These are phyloP conservation scores for Blakeslea trispora DNA, from an alignment of 371 early-diverging fungal genomes.

Conservation along the genomic window DNA sequence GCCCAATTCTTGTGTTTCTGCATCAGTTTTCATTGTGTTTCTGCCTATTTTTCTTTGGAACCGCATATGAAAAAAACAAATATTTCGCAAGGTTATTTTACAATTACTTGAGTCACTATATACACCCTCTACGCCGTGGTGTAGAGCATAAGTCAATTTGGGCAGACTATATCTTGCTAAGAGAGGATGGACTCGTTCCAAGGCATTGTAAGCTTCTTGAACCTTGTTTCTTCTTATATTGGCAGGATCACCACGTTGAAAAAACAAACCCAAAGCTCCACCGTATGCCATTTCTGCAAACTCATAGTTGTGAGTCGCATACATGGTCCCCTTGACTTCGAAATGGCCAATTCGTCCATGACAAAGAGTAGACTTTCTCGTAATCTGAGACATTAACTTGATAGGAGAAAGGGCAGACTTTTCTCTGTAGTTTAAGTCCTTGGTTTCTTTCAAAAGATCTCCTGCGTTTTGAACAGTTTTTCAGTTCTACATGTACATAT, in stretches of 20 bases:
- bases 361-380: not conserved
- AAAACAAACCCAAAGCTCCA: conserved; percentile 4
- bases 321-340: not conserved
- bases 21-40: too few relatives aligned
- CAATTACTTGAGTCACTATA: too few relatives aligned
- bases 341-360: conserved; percentile 6
- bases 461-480: too few relatives aligned
- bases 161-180: not conserved
- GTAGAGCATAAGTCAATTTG: not conserved
- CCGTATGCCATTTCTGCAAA: conserved; percentile 10
- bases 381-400: conserved; percentile 13
- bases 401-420: conserved; percentile 5
- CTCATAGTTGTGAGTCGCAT: conserved; percentile 6
- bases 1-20: too few relatives aligned
- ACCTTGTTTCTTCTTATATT: not conserved
- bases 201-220: not conserved
- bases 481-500: too few relatives aligned
- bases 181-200: not conserved
- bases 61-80: too few relatives aligned
- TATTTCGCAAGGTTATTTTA: too few relatives aligned
- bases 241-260: not conserved
- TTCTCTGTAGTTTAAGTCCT: conserved; percentile 15
- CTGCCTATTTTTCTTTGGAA: too few relatives aligned
- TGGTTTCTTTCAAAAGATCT: too few relatives aligned
- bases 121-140: too few relatives aligned